These are phyloP conservation scores for Verbena officinalis DNA, from an alignment of 257 asterid genomes.

Conservation along the genomic window DNA sequence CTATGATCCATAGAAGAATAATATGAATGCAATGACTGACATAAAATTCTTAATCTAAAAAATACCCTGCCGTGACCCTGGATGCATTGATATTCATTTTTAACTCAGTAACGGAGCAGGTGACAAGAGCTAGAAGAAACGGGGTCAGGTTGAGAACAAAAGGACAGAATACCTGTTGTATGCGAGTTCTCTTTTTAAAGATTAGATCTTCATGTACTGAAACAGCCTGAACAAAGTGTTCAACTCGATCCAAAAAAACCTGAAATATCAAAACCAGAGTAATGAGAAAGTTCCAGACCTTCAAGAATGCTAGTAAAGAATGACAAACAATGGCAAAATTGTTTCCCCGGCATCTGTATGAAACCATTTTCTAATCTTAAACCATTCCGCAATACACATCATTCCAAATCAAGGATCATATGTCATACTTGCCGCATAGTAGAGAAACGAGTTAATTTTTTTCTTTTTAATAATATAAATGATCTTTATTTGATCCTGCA, in stretches of 20 bases:
- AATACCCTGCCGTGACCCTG: background rate
- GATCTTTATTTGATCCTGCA: background rate
- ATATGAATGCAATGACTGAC: background rate
- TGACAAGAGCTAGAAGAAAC: slow-evolving; percentile 3
- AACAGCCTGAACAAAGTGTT: slow-evolving; percentile 87
- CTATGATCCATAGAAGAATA: background rate
- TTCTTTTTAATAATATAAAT: background rate
- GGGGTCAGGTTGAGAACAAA: slow-evolving; percentile 25
- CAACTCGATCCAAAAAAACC: slow-evolving; percentile 88
- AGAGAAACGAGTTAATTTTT: background rate
- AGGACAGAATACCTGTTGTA: slow-evolving; percentile 63
- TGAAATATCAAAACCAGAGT: slow-evolving; percentile 36
- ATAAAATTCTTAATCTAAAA: background rate
- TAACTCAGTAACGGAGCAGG: slow-evolving; percentile 10
- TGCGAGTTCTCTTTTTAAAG: slow-evolving; percentile 82
- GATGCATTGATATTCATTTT: slow-evolving; percentile 21
- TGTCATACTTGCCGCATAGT: background rate
- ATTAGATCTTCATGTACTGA: slow-evolving; percentile 84
- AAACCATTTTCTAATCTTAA: slow-evolving; percentile 18
- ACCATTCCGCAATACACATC: background rate
- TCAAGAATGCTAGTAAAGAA: background rate
- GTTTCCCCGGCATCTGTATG: slow-evolving; percentile 13
- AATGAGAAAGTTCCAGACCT: slow-evolving; percentile 5
- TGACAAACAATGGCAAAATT: background rate
- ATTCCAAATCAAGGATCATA: slow-evolving; percentile 8